Evolutionary conservation across 129 eudicot species (phyloP), one percentile per base, ranked within the genome.

Genomic region (Artemisia annua): DNA sequence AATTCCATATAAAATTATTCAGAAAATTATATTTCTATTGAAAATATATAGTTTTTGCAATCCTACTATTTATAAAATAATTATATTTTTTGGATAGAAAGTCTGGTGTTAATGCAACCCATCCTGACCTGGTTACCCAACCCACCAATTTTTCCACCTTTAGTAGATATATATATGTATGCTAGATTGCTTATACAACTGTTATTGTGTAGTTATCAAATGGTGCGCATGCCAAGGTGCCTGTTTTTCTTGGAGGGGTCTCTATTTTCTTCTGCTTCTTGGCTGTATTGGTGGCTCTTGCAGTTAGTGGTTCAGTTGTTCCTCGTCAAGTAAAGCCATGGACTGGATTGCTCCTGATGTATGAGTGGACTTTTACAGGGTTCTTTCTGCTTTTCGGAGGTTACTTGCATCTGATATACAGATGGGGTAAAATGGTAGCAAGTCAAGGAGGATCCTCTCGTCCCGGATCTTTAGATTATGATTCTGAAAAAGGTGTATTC

Each of bases 321-420:
- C 98, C 98, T 71, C 85, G 85, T 43, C 98, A 93, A 90, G 85
- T 93, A 48, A 86, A 78, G 74, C 98, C 98, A 49, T 93, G 98
- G 97, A 93, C 98, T 7, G 98, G 98, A 18, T 71, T 93, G 81
- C 76, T 93, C 59, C 86, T 93, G 60, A 83, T 87, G 88, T 93
- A 90, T 24, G 98, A 93, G 81, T 93, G 98, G 98, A 87, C 97
- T 51, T 93, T 87, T 77, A 84, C 91, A 12, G 67, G 85, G 18
- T 90, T 90, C 77, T 80, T 93, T 80, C 61, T 90, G 30, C 79
- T 89, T 69, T 90, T 93, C 57, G 98, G 97, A 58, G 87, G 92
- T 71, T 93, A 93, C 78, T 73, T 93, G 78, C 83, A 82, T 59
- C 13, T 90, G 72, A 73, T 90, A 48, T 69, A 69, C 74, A 88